Conservation (phyloP, 2,329 filamentous ascomycete species). For the Curvularia sp. region DNA sequence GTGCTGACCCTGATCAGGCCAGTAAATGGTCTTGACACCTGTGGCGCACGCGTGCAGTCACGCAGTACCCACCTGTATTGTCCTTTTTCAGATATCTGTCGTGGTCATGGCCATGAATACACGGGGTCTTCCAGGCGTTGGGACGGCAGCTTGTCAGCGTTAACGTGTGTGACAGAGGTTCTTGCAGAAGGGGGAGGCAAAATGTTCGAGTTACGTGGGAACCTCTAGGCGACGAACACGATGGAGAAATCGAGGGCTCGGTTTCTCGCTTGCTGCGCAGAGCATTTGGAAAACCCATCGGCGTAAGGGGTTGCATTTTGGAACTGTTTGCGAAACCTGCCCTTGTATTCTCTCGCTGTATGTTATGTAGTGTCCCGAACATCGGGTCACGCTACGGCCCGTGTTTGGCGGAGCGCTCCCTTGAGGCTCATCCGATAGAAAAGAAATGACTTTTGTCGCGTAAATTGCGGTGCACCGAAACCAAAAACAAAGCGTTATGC, state of each 20-base stretch:
- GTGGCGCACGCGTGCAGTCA: neutral
- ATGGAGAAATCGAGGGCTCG: constrained; percentile 9
- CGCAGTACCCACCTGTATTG: neutral
- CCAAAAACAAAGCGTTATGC: neutral
- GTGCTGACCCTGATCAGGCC: neutral
- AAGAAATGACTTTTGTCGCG: neutral
- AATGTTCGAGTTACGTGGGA: constrained; percentile 9
- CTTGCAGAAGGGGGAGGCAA: constrained; percentile 4
- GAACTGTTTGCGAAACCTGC: constrained; percentile 9
- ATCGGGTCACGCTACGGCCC: constrained; percentile 1
- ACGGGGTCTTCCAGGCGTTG: constrained; percentile 10
- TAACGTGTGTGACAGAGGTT: constrained; percentile 3
- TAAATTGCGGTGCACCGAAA: neutral
- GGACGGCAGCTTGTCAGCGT: constrained; percentile 3
- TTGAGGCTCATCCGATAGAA: constrained; percentile 12
- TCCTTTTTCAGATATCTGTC: constrained; percentile 11
- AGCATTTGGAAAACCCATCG: constrained; percentile 22
- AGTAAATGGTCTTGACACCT: constrained; percentile 5
- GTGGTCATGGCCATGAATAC: neutral
- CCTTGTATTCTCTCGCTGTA: constrained; percentile 21
- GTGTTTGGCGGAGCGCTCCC: neutral
- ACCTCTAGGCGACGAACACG: constrained; percentile 6
- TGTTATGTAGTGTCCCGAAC: constrained; percentile 12
- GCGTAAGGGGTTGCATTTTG: constrained; percentile 21
- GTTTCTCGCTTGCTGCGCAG: constrained; percentile 12